Conservation (phyloP, 306 rosid genomes). For the Fagus crenata region DNA sequence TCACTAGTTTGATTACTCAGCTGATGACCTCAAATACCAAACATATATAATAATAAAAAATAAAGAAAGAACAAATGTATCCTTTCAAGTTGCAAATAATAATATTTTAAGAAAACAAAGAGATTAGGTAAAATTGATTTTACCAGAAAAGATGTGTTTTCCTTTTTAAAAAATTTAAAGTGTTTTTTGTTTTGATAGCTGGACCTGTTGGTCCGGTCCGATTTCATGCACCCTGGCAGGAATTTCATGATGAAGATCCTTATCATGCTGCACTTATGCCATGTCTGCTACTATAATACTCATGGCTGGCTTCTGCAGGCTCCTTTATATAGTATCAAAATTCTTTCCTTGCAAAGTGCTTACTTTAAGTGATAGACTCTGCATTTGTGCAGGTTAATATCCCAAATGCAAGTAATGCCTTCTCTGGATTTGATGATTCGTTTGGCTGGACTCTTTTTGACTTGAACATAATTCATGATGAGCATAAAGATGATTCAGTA, state of each 20-base stretch:
- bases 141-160: neutral
- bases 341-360: neutral
- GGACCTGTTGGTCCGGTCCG: neutral
- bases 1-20: neutral
- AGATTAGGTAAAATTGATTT: neutral
- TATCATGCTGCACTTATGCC: neutral
- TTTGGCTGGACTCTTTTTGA: conserved; percentile 61
- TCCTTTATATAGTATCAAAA: neutral
- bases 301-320: conserved; percentile 2
- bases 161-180: neutral
- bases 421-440: conserved; percentile 43
- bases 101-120: neutral
- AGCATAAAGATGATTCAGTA: conserved; percentile 36
- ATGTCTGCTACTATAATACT: neutral
- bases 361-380: conserved; percentile 12
- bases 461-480: conserved; percentile 53
- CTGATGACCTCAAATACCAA: neutral
- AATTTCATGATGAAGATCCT: neutral
- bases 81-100: neutral
- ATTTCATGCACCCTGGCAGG: neutral
- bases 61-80: neutral
- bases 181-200: neutral
- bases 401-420: conserved; percentile 52
- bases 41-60: neutral
- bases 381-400: conserved; percentile 46